Evolutionary conservation across 352 stramenopile species (phyloP), one percentile per base, ranked within the genome.

Genomic region (Globisporangium lucens): DNA sequence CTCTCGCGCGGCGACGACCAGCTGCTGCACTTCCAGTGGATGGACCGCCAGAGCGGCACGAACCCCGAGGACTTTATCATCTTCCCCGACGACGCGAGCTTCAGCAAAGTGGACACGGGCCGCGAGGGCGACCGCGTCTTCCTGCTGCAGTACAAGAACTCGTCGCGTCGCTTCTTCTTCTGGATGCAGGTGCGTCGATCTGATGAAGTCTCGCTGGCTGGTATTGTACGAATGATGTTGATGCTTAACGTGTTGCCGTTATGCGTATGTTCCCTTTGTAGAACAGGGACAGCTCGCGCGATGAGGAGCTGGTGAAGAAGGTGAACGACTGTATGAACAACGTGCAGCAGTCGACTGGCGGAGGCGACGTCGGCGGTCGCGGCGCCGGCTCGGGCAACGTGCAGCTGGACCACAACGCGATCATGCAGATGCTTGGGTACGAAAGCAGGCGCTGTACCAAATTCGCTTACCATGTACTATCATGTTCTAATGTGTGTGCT

Each of bases 91-190:
- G 91, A 97, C 69, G 90, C 91, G 9, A 73, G 84, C 62, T 98
- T 98, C 71, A 77, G 75, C 65, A 90, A 89, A 71, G 92, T 96
- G 22, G 78, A 97, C 76, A 98, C 93, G 5, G 92, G 93, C 27
- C 83, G 87, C 24, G 69, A 80, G 3, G 65, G 79, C 15, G 93
- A 98, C 71, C 88, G 93, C 57, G 93, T 98, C 27, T 97, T 91
- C 72, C 75, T 98, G 59, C 72, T 98, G 67, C 90, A 98, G 78
- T 98, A 97, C 85, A 96, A 96, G 73, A 94, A 93, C 74, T 96
- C 85, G 65, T 85, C 85, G 8, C 88, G 93, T 20, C 89, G 92
- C 24, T 98, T 98, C 76, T 97, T 98, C 75, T 98, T 98, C 75
- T 98, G 93, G 93, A 97, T 98, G 91, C 93, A 98, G 85, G 90